Percentiles rank a stretch among this genome's conserved stretches.
These are phyloP conservation scores for Phalaenopsis hybrid DNA, from an alignment of 116 monocot species.

Conservation along the genomic window DNA sequence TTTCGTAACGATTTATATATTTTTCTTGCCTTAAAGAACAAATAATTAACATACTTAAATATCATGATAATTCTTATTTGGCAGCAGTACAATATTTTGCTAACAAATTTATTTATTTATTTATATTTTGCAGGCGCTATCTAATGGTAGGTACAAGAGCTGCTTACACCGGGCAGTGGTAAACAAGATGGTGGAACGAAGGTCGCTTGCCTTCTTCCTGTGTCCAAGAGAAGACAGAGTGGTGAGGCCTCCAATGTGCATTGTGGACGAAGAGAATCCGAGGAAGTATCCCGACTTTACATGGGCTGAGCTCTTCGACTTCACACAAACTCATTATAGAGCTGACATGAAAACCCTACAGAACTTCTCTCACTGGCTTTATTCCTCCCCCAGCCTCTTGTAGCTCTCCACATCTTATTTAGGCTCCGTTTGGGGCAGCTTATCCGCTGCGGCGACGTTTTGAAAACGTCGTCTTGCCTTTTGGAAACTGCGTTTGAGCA, in stretches of 20 bases:
- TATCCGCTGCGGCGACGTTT: too few species aligned
- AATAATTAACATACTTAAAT: too few species aligned
- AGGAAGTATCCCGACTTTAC: conserved; percentile 84
- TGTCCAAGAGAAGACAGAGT: conserved; percentile 62
- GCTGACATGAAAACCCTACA: conserved; percentile 61
- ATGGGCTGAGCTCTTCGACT: conserved; percentile 59
- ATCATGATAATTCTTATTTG: too few species aligned
- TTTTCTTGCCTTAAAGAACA: too few species aligned
- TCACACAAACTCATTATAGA: conserved; percentile 79
- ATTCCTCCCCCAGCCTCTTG: not conserved
- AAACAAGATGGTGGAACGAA: conserved; percentile 44
- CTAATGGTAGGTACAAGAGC: conserved; percentile 83
- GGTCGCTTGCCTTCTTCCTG: conserved; percentile 79
- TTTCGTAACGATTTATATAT: too few species aligned
- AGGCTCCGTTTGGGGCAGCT: too few species aligned
- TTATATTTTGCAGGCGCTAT: conserved; percentile 46
- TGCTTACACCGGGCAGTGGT: conserved; percentile 90
- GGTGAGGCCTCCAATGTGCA: conserved; percentile 48
- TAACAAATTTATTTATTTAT: too few species aligned
- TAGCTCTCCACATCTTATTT: not conserved
- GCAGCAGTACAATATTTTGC: too few species aligned
- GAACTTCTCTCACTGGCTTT: conserved; percentile 49
- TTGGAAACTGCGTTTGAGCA: too few species aligned
- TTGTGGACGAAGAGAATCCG: conserved; percentile 12
- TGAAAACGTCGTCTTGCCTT: too few species aligned